phyloP scores from a whole-genome alignment of 441 rosid genomes.

The Macaranga tanarius region DNA sequence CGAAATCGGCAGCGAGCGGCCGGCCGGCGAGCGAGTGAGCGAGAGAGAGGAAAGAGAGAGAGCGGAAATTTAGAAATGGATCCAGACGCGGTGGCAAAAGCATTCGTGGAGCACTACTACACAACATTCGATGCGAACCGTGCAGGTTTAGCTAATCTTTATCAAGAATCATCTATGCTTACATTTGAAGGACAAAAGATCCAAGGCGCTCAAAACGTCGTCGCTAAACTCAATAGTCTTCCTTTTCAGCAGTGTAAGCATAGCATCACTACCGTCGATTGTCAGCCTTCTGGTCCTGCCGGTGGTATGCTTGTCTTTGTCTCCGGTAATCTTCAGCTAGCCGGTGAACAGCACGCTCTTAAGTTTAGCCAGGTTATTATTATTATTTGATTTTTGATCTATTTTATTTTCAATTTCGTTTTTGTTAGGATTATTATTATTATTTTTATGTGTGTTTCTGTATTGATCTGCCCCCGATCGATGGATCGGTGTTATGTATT shows the following conservation, averaged over 20 bases:
- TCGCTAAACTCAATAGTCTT: constrained; percentile 72
- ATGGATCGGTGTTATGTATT: not conserved
- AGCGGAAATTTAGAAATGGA: constrained; percentile 43
- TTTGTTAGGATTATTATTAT: no score
- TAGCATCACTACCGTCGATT: constrained; percentile 77
- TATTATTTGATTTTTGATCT: no score
- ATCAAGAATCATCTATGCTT: constrained; percentile 87
- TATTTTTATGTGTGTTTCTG: not conserved
- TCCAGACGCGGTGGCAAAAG: constrained; percentile 83
- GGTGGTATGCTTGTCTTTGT: constrained; percentile 97
- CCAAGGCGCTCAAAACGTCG: constrained; percentile 81
- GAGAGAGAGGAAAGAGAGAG: not conserved
- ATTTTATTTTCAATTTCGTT: no score
- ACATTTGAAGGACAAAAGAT: constrained; percentile 95
- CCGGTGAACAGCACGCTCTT: constrained; percentile 93
- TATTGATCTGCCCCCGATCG: not conserved
- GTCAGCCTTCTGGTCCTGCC: constrained; percentile 89
- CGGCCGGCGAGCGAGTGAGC: constrained; percentile 5
- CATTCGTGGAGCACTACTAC: constrained; percentile 97
- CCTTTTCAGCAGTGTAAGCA: constrained; percentile 97
- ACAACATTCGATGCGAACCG: constrained; percentile 79
- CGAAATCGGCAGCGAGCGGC: no score
- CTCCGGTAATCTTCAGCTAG: constrained; percentile 84
- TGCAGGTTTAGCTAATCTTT: constrained; percentile 56
- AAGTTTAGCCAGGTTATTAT: constrained; percentile 81